Percentiles rank a stretch among this genome's conserved stretches.
phyloP scores from a whole-genome alignment of 192 early-diverging fungal species.

The Pecoramyces ruminantium region DNA sequence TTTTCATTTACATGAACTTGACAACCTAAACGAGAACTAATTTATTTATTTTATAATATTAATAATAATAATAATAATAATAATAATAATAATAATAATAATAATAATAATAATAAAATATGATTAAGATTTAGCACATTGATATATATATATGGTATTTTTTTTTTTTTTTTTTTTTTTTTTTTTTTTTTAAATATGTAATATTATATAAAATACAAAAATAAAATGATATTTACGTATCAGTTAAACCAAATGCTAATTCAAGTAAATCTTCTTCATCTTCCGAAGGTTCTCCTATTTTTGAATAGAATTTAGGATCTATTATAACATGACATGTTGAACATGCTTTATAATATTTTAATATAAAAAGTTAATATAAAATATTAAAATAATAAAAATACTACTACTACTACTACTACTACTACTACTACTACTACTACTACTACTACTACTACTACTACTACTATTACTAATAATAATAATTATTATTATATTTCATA shows the following conservation, averaged over 20 bases:
- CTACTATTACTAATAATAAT: too few relatives aligned
- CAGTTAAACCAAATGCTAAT: constrained; percentile 86
- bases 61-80: neutral
- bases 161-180: neutral
- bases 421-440: too few relatives aligned
- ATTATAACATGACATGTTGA: constrained; percentile 61
- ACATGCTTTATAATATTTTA: neutral
- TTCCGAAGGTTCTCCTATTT: constrained; percentile 80
- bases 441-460: too few relatives aligned
- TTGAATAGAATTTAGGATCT: constrained; percentile 60
- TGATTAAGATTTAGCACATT: neutral
- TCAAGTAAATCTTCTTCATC: constrained; percentile 99
- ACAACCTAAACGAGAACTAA: constrained; percentile 79
- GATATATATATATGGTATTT: too few relatives aligned
- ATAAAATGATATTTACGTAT: constrained; percentile 66
- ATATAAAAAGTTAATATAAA: too few relatives aligned
- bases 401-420: too few relatives aligned
- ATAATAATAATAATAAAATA: too few relatives aligned
- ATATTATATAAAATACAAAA: too few relatives aligned
- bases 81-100: neutral
- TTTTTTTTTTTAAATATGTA: too few relatives aligned
- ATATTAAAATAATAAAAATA: too few relatives aligned
- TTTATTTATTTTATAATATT: neutral
- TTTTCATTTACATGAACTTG: constrained; percentile 73
- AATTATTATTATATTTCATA: too few relatives aligned